Evolutionary conservation across 495 filamentous ascomycete genomes (phyloP).

Genomic region (Hypoxylon rickii): DNA sequence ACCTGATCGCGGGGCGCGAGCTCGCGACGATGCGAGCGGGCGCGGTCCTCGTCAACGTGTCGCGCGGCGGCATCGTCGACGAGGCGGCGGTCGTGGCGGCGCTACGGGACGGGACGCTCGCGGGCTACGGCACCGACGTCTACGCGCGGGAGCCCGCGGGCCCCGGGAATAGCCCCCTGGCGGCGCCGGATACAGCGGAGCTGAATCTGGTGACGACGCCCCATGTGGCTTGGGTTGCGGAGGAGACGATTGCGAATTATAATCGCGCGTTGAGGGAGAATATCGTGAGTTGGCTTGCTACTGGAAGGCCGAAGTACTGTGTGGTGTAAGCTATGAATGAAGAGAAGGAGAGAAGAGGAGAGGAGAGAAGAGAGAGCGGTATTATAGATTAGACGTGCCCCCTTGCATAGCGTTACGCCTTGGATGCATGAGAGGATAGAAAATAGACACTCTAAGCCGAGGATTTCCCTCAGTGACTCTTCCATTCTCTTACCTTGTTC

Average conservation of each 20-base stretch:
- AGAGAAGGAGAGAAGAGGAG: not conserved
- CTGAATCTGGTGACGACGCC: constrained; percentile 47
- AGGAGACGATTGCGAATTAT: constrained; percentile 44
- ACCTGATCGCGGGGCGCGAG: constrained; percentile 53
- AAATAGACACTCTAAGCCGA: too few relatives aligned
- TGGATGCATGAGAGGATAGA: too few relatives aligned
- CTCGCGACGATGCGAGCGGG: constrained; percentile 53
- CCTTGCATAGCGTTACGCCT: too few relatives aligned
- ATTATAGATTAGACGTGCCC: not conserved
- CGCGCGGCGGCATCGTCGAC: constrained; percentile 62
- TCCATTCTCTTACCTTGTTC: too few relatives aligned
- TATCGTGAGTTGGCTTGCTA: constrained; percentile 30
- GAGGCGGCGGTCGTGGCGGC: constrained; percentile 55
- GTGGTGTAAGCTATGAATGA: constrained; percentile 6
- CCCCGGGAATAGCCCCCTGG: constrained; percentile 22
- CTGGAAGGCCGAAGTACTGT: constrained; percentile 19
- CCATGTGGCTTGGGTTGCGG: constrained; percentile 50
- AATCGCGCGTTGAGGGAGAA: constrained; percentile 36
- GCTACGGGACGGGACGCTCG: constrained; percentile 50
- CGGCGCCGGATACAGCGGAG: constrained; percentile 29
- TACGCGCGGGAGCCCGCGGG: constrained; percentile 57
- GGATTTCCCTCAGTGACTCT: too few relatives aligned
- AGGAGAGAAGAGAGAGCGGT: not conserved
- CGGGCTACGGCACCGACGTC: constrained; percentile 60
- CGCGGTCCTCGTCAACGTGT: constrained; percentile 59